Evolutionary conservation across 352 stramenopile species (phyloP).

Genomic region (Pythium scleroteichum): DNA sequence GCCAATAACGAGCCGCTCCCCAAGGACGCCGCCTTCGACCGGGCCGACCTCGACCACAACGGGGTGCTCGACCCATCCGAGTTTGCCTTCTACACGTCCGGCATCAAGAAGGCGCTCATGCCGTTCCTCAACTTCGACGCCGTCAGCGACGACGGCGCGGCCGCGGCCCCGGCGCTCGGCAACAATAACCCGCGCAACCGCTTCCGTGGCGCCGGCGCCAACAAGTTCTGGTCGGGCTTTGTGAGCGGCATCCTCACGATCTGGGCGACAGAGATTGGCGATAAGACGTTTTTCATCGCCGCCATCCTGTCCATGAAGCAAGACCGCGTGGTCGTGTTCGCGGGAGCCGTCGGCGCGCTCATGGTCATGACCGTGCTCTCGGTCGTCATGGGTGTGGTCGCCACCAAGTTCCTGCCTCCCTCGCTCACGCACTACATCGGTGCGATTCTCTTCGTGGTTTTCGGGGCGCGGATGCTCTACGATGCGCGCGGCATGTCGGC

Average conservation of each 20-base stretch:
- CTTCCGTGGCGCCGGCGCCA: conserved; percentile 37
- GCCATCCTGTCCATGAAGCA: conserved; percentile 97
- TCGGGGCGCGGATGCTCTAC: conserved; percentile 94
- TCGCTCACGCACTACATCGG: conserved; percentile 96
- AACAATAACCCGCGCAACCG: conserved; percentile 33
- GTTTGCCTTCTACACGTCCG: conserved; percentile 62
- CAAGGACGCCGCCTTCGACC: conserved; percentile 52
- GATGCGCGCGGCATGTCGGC: conserved; percentile 82
- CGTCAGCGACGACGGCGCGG: conserved; percentile 9
- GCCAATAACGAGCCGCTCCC: conserved; percentile 9
- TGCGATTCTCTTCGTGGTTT: conserved; percentile 96
- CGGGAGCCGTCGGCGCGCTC: conserved; percentile 93
- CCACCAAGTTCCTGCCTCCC: conserved; percentile 93
- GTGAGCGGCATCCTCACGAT: conserved; percentile 93
- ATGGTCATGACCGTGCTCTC: conserved; percentile 98
- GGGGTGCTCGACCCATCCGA: conserved; percentile 60
- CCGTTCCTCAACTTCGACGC: conserved; percentile 46
- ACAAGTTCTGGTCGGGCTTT: conserved; percentile 88
- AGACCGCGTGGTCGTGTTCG: conserved; percentile 94
- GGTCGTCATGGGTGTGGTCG: conserved; percentile 96
- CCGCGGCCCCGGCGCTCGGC: background rate
- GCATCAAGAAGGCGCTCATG: conserved; percentile 50
- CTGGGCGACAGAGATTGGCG: conserved; percentile 98
- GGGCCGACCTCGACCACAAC: conserved; percentile 72
- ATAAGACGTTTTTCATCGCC: conserved; percentile 99